Percentiles rank a stretch among this genome's conserved stretches.
phyloP scores from a whole-genome alignment of 2,329 filamentous ascomycete species.

The Spiromastix sp. region DNA sequence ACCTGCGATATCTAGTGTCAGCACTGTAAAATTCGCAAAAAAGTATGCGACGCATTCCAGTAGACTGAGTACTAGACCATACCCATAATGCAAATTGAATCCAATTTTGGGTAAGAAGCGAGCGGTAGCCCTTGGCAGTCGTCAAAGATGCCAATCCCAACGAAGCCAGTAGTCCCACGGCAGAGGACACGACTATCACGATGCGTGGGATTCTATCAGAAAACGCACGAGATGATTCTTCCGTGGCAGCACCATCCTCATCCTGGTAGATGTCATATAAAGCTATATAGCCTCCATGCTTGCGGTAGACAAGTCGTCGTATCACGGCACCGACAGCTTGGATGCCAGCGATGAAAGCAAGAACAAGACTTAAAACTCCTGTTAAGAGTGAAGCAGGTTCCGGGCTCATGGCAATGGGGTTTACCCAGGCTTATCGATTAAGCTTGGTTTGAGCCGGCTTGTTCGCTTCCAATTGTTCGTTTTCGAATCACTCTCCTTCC shows the following conservation, averaged over 20 bases:
- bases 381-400: constrained; percentile 2
- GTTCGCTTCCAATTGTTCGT: no score
- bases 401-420: constrained; percentile 5
- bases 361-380: constrained; percentile 4
- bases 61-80: no score
- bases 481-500: no score
- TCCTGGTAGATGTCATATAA: constrained; percentile 50
- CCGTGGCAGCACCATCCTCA: constrained; percentile 57
- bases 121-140: constrained; percentile 17
- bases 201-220: constrained; percentile 50
- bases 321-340: constrained; percentile 8
- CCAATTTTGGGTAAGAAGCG: constrained; percentile 46
- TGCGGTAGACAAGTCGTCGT: not conserved
- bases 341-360: constrained; percentile 3
- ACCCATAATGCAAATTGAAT: constrained; percentile 54
- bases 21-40: not conserved
- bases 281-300: constrained; percentile 13
- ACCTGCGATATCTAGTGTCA: constrained; percentile 12
- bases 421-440: no score
- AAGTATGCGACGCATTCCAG: not conserved
- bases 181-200: constrained; percentile 44
- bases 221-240: constrained; percentile 52
- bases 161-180: constrained; percentile 45
- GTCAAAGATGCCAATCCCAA: constrained; percentile 46
- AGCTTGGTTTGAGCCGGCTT: no score